A percentile compares a stretch with the other conserved stretches of the same genome.
Evolutionary conservation across 345 rosid species (phyloP).

Genomic region (Arabidopsis suecica): DNA sequence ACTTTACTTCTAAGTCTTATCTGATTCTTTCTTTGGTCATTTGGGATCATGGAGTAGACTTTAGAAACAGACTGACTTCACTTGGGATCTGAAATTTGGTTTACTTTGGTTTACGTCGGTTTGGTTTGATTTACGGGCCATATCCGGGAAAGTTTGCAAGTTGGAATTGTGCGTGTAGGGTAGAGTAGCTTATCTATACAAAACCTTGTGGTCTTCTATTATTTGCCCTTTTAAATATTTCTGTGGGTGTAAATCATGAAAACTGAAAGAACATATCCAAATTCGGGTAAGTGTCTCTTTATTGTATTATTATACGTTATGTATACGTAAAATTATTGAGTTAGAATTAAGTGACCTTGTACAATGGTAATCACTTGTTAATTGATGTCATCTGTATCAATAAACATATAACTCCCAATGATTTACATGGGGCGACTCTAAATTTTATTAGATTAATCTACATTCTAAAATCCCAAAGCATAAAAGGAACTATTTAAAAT

Average conservation of each 20-base stretch:
- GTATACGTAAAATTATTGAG: conserved; percentile 13
- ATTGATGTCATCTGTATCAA: not conserved
- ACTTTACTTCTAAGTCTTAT: not conserved
- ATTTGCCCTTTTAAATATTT: conserved; percentile 31
- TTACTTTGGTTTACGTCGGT: not conserved
- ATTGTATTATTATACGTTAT: conserved; percentile 12
- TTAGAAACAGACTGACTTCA: not conserved
- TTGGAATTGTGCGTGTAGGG: conserved; percentile 18
- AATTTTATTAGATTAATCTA: conserved; percentile 12
- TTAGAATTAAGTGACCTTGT: not conserved
- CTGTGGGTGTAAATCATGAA: conserved; percentile 37
- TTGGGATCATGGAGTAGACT: conserved; percentile 2
- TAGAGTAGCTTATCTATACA: conserved; percentile 31
- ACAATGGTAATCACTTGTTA: not conserved
- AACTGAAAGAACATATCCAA: conserved; percentile 33
- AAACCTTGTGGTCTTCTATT: conserved; percentile 44
- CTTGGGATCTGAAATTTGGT: not conserved
- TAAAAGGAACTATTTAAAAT: not conserved
- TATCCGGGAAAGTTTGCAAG: conserved; percentile 28
- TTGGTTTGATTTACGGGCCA: not conserved
- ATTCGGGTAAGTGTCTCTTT: conserved; percentile 34
- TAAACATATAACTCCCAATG: not conserved
- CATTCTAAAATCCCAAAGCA: not conserved
- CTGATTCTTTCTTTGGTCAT: conserved; percentile 1
- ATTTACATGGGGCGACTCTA: not conserved